These are phyloP conservation scores for apple (Malus domestica) DNA, from an alignment of 306 rosid genomes.

Conservation along the genomic window DNA sequence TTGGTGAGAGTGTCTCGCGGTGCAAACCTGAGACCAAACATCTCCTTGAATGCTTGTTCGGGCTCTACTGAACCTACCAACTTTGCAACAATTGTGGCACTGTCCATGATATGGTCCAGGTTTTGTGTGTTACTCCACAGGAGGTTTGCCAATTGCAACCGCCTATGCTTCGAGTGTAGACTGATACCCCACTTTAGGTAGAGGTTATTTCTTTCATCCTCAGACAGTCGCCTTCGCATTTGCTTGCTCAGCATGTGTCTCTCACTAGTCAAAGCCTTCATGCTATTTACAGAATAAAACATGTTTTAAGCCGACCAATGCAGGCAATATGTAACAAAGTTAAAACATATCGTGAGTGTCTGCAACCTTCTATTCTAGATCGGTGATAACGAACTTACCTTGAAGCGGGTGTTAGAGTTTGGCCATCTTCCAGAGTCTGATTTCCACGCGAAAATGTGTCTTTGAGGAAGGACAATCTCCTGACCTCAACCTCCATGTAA, in stretches of 20 bases:
- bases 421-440: slow-evolving; percentile 54
- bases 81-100: slow-evolving; percentile 75
- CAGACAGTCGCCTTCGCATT: slow-evolving; percentile 55
- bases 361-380: background rate
- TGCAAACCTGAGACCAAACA: slow-evolving; percentile 96
- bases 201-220: slow-evolving; percentile 51
- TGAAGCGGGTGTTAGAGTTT: slow-evolving; percentile 39
- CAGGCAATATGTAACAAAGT: background rate
- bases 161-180: slow-evolving; percentile 54
- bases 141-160: slow-evolving; percentile 54
- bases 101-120: slow-evolving; percentile 58
- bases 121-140: slow-evolving; percentile 56
- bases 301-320: background rate
- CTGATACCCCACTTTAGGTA: slow-evolving; percentile 67
- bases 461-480: slow-evolving; percentile 70
- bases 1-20: slow-evolving; percentile 32
- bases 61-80: slow-evolving; percentile 72
- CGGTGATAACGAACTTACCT: slow-evolving; percentile 33
- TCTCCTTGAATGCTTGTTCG: slow-evolving; percentile 78
- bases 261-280: slow-evolving; percentile 55
- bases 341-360: background rate
- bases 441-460: slow-evolving; percentile 48
- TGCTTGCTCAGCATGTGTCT: slow-evolving; percentile 79
- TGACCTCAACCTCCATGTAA: slow-evolving; percentile 81
- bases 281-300: slow-evolving; percentile 26